Evolutionary conservation across 768 basidiomycete species (phyloP).

Genomic region (Infundibulicybe gibba): DNA sequence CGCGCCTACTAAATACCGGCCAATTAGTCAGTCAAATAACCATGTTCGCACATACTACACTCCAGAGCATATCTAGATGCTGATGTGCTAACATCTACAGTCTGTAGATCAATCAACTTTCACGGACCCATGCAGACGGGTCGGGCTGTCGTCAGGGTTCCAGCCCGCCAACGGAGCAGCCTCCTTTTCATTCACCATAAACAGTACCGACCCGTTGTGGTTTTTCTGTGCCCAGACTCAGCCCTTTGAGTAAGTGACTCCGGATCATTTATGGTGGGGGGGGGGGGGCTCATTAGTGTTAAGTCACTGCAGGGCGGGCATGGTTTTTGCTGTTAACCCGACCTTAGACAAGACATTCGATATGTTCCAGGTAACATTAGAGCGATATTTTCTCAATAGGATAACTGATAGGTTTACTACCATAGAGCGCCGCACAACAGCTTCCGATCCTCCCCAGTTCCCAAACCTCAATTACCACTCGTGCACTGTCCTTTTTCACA

Average conservation of each 20-base stretch:
- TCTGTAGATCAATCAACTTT: slow-evolving; percentile 63
- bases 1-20: neutral
- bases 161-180: slow-evolving; percentile 31
- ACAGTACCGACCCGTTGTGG: slow-evolving; percentile 48
- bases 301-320: neutral
- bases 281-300: neutral
- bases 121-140: slow-evolving; percentile 42
- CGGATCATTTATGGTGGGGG: too few relatives aligned
- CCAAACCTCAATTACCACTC: too few relatives aligned
- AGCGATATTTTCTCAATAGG: too few relatives aligned
- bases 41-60: too few relatives aligned
- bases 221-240: slow-evolving; percentile 57
- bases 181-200: slow-evolving; percentile 43
- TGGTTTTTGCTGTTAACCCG: too few relatives aligned
- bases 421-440: slow-evolving; percentile 5
- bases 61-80: neutral
- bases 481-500: too few relatives aligned
- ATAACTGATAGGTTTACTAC: neutral
- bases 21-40: slow-evolving; percentile 35
- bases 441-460: slow-evolving; percentile 3
- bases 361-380: too few relatives aligned
- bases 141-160: slow-evolving; percentile 53
- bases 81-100: slow-evolving; percentile 18
- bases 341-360: too few relatives aligned
- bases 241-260: too few relatives aligned